Conservation (phyloP, 2,329 filamentous ascomycete genomes). For the Xylaria sp. region DNA sequence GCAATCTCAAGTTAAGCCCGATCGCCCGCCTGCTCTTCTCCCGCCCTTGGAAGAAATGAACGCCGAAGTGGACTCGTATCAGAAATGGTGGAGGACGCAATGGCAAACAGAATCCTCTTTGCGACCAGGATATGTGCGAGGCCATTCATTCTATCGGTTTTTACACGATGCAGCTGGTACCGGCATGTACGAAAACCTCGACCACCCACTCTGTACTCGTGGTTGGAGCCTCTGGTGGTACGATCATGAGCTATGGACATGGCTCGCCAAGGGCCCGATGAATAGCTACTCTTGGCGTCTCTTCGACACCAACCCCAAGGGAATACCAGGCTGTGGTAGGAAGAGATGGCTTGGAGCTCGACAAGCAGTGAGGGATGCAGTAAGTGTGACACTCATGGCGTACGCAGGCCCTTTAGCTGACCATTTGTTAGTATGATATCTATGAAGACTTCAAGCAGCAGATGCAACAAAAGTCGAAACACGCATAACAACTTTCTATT, state of each 20-base stretch:
- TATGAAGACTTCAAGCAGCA: conserved; percentile 14
- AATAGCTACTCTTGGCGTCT: conserved; percentile 45
- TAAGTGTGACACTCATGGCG: conserved; percentile 24
- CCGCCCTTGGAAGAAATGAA: conserved; percentile 44
- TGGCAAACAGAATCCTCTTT: conserved; percentile 42
- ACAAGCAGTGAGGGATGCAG: conserved; percentile 40
- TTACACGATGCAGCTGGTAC: conserved; percentile 46
- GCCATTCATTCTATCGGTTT: conserved; percentile 43
- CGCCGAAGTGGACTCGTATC: conserved; percentile 43
- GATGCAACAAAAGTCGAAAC: conserved; percentile 1
- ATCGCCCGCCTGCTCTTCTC: conserved; percentile 36
- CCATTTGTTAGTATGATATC: conserved; percentile 4
- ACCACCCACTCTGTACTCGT: conserved; percentile 41
- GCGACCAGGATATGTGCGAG: conserved; percentile 40
- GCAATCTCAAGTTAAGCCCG: not conserved
- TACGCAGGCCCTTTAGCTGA: not conserved
- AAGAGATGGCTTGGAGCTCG: conserved; percentile 42
- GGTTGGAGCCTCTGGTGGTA: conserved; percentile 45
- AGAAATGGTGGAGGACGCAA: conserved; percentile 45
- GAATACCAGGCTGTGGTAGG: conserved; percentile 44
- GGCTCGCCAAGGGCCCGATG: conserved; percentile 44
- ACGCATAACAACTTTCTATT: not conserved
- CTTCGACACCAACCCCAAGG: conserved; percentile 46
- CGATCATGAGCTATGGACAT: conserved; percentile 44
- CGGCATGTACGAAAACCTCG: conserved; percentile 44